These are phyloP conservation scores for Penicillium diatomitis DNA, from an alignment of 495 filamentous ascomycete species.

Conservation along the genomic window DNA sequence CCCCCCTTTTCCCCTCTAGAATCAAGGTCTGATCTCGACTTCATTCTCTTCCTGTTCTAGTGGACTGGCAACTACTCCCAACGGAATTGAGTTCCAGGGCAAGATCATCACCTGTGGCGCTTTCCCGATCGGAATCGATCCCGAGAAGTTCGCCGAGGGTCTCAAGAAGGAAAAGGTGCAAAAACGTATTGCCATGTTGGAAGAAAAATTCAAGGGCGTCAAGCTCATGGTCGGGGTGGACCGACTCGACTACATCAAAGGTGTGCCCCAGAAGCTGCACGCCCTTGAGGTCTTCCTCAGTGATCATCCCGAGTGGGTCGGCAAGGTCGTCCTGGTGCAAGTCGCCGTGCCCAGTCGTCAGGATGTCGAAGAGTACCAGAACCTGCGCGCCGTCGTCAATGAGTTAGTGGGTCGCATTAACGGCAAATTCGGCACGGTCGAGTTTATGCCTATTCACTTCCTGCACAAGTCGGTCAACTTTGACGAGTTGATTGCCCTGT, in stretches of 20 bases:
- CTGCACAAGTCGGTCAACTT: constrained; percentile 91
- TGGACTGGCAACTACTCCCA: constrained; percentile 70
- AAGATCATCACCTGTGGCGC: constrained; percentile 80
- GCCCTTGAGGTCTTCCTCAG: constrained; percentile 93
- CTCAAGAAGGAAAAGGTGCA: constrained; percentile 77
- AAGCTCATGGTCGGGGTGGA: constrained; percentile 97
- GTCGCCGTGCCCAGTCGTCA: constrained; percentile 89
- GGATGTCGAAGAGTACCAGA: constrained; percentile 97
- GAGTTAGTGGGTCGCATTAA: constrained; percentile 94
- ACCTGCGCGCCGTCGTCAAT: constrained; percentile 85
- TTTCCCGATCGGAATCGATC: constrained; percentile 95
- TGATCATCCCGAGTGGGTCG: constrained; percentile 95
- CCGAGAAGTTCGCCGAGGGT: constrained; percentile 85
- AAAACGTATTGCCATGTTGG: constrained; percentile 74
- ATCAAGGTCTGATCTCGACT: too few relatives aligned
- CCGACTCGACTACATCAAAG: constrained; percentile 95
- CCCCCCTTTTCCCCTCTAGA: too few relatives aligned
- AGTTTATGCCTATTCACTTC: constrained; percentile 98
- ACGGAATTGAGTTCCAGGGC: constrained; percentile 78
- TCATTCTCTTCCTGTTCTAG: constrained; percentile 29
- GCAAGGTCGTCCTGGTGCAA: constrained; percentile 94
- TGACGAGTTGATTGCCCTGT: constrained; percentile 86
- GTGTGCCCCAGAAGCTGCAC: constrained; percentile 92
- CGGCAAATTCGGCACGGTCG: constrained; percentile 87
- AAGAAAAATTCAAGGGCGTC: constrained; percentile 88